Evolutionary conservation across 2,329 filamentous ascomycete species (phyloP).

Genomic region (Paracoccidioides brasiliensis): DNA sequence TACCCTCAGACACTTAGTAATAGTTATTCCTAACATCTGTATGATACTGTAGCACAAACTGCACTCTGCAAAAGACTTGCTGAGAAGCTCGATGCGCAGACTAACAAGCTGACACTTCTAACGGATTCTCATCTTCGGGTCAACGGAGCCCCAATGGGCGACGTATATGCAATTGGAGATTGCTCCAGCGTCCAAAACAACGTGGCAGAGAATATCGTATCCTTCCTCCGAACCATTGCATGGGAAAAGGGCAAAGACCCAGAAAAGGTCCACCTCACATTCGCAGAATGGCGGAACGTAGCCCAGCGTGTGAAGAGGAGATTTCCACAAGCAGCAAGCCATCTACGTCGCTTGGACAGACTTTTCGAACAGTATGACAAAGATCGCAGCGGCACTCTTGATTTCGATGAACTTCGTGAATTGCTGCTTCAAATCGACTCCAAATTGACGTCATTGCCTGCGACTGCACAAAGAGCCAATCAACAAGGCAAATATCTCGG

Average conservation of each 20-base stretch:
- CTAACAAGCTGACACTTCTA: conserved; percentile 81
- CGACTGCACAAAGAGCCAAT: conserved; percentile 89
- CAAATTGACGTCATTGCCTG: conserved; percentile 86
- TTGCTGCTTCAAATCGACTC: conserved; percentile 84
- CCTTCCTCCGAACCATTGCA: conserved; percentile 75
- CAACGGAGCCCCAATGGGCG: conserved; percentile 75
- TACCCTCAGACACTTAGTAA: background rate
- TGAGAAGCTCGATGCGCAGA: conserved; percentile 63
- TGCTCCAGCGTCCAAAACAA: conserved; percentile 98
- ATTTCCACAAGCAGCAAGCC: conserved; percentile 80
- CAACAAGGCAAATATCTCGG: conserved; percentile 91
- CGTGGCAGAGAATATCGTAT: conserved; percentile 76
- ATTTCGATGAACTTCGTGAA: conserved; percentile 83
- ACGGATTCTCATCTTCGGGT: conserved; percentile 88
- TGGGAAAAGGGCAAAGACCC: conserved; percentile 89
- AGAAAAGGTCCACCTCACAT: conserved; percentile 72
- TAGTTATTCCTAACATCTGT: conserved; percentile 4
- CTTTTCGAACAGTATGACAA: conserved; percentile 88
- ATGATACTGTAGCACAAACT: conserved; percentile 47
- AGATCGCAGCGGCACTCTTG: conserved; percentile 82
- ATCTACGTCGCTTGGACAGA: conserved; percentile 78
- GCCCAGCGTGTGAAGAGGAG: conserved; percentile 72
- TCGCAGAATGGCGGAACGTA: conserved; percentile 75
- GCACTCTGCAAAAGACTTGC: conserved; percentile 66
- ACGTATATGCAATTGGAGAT: conserved; percentile 94